phyloP scores from a whole-genome alignment of 2,329 filamentous ascomycete species.

The Fusarium sp. region DNA sequence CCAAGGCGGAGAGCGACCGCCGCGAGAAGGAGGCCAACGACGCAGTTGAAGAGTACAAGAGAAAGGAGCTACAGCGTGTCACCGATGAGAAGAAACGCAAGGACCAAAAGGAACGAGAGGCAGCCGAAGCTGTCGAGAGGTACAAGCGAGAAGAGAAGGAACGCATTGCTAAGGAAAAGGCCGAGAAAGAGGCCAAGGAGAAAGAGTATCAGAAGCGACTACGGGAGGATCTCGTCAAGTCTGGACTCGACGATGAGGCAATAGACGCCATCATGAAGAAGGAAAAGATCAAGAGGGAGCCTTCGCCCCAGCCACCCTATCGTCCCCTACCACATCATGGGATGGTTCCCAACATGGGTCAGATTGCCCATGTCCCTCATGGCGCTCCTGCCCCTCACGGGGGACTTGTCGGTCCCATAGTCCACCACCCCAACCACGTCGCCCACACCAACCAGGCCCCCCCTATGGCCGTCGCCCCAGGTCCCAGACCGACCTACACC shows the following conservation, averaged over 20 bases:
- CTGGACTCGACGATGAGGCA: conserved; percentile 69
- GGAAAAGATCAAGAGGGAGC: conserved; percentile 58
- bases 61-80: conserved; percentile 56
- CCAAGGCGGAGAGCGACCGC: conserved; percentile 47
- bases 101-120: conserved; percentile 63
- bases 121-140: conserved; percentile 62
- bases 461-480: conserved; percentile 2
- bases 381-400: background rate
- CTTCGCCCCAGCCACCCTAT: conserved; percentile 23
- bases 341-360: conserved; percentile 1
- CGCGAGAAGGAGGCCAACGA: conserved; percentile 62
- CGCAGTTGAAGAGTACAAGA: conserved; percentile 65
- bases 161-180: conserved; percentile 58
- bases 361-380: background rate
- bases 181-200: conserved; percentile 57
- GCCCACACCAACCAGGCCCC: conserved; percentile 10
- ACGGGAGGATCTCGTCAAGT: conserved; percentile 68
- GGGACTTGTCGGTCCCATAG: background rate
- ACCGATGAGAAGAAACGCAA: conserved; percentile 61
- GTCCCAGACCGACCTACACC: conserved; percentile 67
- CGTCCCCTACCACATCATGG: conserved; percentile 16
- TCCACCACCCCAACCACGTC: conserved; percentile 2
- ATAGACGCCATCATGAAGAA: conserved; percentile 71
- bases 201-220: conserved; percentile 65
- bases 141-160: conserved; percentile 63